Base-by-base conservation (phyloP, 768 basidiomycete species). In the Ramaria rubella region DNA sequence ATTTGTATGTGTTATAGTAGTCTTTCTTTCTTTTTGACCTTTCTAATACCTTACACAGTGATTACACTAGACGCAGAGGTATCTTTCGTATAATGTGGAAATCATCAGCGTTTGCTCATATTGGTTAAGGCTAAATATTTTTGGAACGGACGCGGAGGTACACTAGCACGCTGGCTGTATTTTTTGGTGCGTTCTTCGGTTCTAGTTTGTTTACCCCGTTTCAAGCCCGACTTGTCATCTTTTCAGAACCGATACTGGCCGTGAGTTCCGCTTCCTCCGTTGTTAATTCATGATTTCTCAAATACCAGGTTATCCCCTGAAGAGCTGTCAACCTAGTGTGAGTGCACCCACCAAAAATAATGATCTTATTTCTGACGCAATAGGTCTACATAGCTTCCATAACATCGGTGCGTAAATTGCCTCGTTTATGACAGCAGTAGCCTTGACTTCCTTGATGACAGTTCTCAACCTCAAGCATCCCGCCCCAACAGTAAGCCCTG, bases 221-320 rank as follows among this genome's bases (percentile, higher is more conserved):
- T 19, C 12, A 11, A 6, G 9, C 9, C 9, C 27, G 24, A 29
- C 48, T 26, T 6, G 11, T 11, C 48, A 5, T 7, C 17, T 15
- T n/a, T 4, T 14, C 29, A 51, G 49, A 33, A 36, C 33, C 23
- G 49, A 51, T 51, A 51, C 49, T 51, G 49, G 49, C 49, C 49
- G 49, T 51, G 24, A 51, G 49, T 30, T 26, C n/a, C 5, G 26
- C 19, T 2, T 48, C 9, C n/a, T n/a, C n/a, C n/a, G n/a, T n/a
- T n/a, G n/a, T n/a, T n/a, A n/a, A n/a, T n/a, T n/a, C n/a, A n/a
- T n/a, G n/a, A n/a, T n/a, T n/a, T n/a, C 24, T 36, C 17, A 23
- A 31, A 17, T 31, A n/a, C 34, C 17, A 31, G 12, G 19, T 9
- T 17, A 11, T 51, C 21, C 29, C 21, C n/a, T 51, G 29, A 21